These are phyloP conservation scores for Paramecium sexaurelia DNA, from an alignment of 73 alveolate genomes.

Conservation along the genomic window DNA sequence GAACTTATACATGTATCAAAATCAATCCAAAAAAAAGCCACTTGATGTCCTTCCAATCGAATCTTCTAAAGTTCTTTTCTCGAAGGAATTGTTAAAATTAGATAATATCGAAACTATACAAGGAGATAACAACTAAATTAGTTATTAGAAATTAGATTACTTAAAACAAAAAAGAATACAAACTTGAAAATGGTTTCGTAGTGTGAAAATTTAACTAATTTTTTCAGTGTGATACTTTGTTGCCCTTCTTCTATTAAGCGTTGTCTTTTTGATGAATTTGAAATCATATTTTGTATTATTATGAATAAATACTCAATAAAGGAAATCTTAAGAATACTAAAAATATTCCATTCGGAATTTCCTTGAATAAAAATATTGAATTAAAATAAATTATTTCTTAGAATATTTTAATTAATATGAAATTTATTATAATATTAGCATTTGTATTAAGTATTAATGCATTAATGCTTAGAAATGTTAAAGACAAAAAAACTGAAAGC, in stretches of 20 bases:
- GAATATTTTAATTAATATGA: conserved; percentile 18
- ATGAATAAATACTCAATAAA: background rate
- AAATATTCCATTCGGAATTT: background rate
- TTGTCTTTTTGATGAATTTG: background rate
- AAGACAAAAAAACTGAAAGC: background rate
- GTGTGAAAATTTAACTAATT: conserved; percentile 22
- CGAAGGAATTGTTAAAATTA: background rate
- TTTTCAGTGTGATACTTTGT: background rate
- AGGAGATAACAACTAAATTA: background rate
- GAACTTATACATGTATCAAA: background rate
- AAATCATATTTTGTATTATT: background rate
- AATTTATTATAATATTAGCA: background rate
- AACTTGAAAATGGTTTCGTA: conserved; percentile 38
- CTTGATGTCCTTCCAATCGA: background rate
- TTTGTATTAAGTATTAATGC: background rate
- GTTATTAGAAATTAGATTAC: background rate
- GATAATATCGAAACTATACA: background rate
- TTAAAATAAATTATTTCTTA: background rate
- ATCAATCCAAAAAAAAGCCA: conserved; percentile 40
- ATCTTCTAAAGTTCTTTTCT: conserved; percentile 11
- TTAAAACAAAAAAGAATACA: background rate
- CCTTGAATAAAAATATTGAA: background rate
- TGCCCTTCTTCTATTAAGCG: background rate
- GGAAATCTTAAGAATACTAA: background rate
- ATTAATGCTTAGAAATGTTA: background rate